Percentiles rank a stretch among this genome's conserved stretches.
Conservation (phyloP, 2,329 filamentous ascomycete species). For the Gnomoniopsis smithogilvyi region DNA sequence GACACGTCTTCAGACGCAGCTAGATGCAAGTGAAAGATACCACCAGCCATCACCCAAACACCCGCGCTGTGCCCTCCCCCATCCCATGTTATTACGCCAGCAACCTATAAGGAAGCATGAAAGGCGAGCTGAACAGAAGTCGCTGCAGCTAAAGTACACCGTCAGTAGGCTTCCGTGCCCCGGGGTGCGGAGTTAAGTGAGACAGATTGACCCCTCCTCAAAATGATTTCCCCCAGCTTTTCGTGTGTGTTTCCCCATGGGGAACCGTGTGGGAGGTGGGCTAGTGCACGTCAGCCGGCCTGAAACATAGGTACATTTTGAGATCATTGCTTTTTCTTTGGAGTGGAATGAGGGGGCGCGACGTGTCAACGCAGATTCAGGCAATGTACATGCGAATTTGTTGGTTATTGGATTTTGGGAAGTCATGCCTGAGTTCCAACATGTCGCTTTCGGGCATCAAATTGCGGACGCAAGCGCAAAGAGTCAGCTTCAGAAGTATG, state of each 20-base stretch:
- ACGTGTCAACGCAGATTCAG: too few relatives aligned
- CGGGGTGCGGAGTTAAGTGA: neutral
- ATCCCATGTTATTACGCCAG: neutral
- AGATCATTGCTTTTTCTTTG: too few relatives aligned
- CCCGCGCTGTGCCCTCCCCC: too few relatives aligned
- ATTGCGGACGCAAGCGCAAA: neutral
- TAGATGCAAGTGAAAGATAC: neutral
- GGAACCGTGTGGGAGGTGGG: neutral
- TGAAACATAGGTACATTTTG: neutral
- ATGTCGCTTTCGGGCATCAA: too few relatives aligned
- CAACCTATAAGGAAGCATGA: neutral
- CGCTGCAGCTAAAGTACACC: neutral
- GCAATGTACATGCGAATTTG: too few relatives aligned
- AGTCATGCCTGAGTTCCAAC: too few relatives aligned
- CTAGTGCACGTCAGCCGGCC: constrained; percentile 5
- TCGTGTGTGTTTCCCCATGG: neutral
- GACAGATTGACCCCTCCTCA: neutral
- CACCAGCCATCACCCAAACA: too few relatives aligned
- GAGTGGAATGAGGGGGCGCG: neutral
- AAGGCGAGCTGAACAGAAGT: neutral
- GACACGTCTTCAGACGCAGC: neutral
- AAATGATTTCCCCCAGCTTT: neutral
- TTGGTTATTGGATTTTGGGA: too few relatives aligned
- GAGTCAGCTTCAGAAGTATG: neutral
- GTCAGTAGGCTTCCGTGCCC: neutral